phyloP scores from a whole-genome alignment of 2,329 filamentous ascomycete genomes.

The Arthrobotrys pseudoclavata region DNA sequence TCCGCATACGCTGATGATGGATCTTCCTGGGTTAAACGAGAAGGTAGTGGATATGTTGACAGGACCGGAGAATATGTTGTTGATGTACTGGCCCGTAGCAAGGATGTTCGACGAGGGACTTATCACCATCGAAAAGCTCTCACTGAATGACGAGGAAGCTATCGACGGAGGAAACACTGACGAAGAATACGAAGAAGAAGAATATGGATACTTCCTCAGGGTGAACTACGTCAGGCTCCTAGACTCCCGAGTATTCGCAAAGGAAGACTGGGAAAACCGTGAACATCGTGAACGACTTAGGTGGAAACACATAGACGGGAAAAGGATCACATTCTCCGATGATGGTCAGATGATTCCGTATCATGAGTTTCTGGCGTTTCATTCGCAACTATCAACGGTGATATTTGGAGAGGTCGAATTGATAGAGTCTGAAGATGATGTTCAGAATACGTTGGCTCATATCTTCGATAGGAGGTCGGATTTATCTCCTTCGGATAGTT shows the following conservation, averaged over 20 bases:
- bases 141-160: not conserved
- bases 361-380: conserved; percentile 28
- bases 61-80: conserved; percentile 14
- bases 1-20: conserved; percentile 44
- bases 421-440: not conserved
- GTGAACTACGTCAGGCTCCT: conserved; percentile 14
- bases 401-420: not conserved
- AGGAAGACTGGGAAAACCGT: conserved; percentile 16
- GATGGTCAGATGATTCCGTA: not conserved
- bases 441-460: not conserved
- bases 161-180: not conserved
- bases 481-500: not conserved
- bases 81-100: conserved; percentile 25
- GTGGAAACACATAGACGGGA: conserved; percentile 40
- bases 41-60: conserved; percentile 12
- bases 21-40: conserved; percentile 5
- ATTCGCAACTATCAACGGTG: not conserved
- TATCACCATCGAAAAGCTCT: conserved; percentile 21
- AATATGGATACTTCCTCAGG: conserved; percentile 1
- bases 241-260: conserved; percentile 25
- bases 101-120: conserved; percentile 37
- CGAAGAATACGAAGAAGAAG: not conserved
- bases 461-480: conserved; percentile 7
- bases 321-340: conserved; percentile 18
- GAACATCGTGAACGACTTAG: conserved; percentile 17